Conservation (phyloP, 331 rosid genomes). For the Malus hybrid region DNA sequence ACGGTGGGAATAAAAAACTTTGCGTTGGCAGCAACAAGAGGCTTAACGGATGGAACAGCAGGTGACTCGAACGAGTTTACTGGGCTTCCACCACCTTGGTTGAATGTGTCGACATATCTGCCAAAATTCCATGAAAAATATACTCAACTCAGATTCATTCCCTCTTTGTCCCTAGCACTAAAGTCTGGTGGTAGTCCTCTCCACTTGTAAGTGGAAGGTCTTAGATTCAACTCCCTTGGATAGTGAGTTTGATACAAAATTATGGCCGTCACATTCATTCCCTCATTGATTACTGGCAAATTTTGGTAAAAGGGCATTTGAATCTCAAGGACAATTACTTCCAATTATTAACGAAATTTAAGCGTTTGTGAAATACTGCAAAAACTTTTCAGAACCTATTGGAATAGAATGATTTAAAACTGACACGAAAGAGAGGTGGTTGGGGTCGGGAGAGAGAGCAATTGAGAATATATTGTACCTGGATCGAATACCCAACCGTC, state of each 20-base stretch:
- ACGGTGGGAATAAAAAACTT: slow-evolving; percentile 77
- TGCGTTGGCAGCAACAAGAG: slow-evolving; percentile 53
- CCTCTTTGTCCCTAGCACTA: background rate
- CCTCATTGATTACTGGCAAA: background rate
- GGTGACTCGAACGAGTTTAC: slow-evolving; percentile 69
- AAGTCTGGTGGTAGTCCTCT: too few species aligned
- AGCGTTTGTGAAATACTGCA: background rate
- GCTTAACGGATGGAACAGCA: slow-evolving; percentile 54
- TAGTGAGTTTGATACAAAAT: too few species aligned
- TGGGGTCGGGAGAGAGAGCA: background rate
- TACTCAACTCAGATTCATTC: background rate
- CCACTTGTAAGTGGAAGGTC: too few species aligned
- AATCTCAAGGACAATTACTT: background rate
- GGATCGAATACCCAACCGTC: slow-evolving; percentile 73
- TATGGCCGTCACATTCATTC: background rate
- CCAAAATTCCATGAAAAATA: slow-evolving; percentile 14
- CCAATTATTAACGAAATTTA: background rate
- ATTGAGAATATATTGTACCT: slow-evolving; percentile 36
- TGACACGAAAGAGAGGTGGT: background rate
- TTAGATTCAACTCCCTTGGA: too few species aligned
- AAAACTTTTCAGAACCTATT: background rate
- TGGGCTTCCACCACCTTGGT: slow-evolving; percentile 67
- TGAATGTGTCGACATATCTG: slow-evolving; percentile 97
- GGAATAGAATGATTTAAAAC: background rate
- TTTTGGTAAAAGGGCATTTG: background rate